Evolutionary conservation across 768 basidiomycete species (phyloP), one percentile per base, ranked within the genome.

Genomic region (Lentinula detonsa): DNA sequence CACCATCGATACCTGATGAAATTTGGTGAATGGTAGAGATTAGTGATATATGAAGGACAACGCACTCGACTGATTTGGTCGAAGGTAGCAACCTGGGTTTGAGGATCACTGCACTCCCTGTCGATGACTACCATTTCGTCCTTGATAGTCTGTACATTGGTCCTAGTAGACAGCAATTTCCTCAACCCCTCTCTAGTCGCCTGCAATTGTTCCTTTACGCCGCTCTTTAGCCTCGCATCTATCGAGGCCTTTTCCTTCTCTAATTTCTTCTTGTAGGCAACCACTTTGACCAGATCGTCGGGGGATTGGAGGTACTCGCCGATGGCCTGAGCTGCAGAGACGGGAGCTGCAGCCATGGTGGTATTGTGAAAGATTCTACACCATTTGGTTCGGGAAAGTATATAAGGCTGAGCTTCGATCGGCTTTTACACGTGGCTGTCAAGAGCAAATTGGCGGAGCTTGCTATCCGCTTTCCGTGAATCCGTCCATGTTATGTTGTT

Each of bases 181-280:
- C 88, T 82, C 60, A 96, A 81, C 1, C 95, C 95, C 55, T 95
- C 90, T 55, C 93, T 78, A 7, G 95, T 98, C 1, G 92, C 85
- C 66, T 93, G 88, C 18, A 99, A 80, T 71, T 98, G 96, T 62
- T 95, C 92, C 72, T 91, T 93, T 65, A 96, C 94, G 9, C 94
- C 93, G 60, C 83, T 88, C 69, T 94, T 90, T 51, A 98, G 85
- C 68, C 94, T 84, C 3, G 89, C 87, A 69, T 97, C 93, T 62
- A 98, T 91, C 8, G 93, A 92, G 0, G 93, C 87, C 74, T 97
- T 96, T 74, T 98, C 96, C 73, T 98, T 98, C 73, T 95, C 89
- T 48, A 98, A 82, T 69, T 95, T 95, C 78, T 95, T 96, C 64
- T 93, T 85, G 69, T 93, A 93, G 0, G 93, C 85, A 1, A 85